Evolutionary conservation across 257 asterid species (phyloP), one percentile per base, ranked within the genome.

Genomic region (Thymus quinquecostatus): DNA sequence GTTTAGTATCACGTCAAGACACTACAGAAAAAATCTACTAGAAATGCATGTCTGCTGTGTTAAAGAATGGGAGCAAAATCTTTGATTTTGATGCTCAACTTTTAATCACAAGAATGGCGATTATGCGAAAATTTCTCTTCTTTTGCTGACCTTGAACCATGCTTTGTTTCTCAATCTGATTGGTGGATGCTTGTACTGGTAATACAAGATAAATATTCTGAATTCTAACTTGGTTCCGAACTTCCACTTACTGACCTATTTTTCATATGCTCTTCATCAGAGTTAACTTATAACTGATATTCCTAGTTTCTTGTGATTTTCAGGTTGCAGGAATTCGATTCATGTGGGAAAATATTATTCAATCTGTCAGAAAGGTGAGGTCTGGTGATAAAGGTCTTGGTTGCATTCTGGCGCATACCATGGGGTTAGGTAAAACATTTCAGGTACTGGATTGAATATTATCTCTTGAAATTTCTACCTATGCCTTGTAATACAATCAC

Each of bases 371-470:
- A 47, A 86, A 81, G 76, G 98, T 86, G 73, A 89, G 89, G 82
- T 84, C 96, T 61, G 97, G 97, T 66, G 97, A 94, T 81, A 91
- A 85, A 82, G 99, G 99, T 68, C 97, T 94, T 77, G 98, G 98
- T 74, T 94, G 99, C 89, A 91, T 94, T 75, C 88, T 94, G 69
- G 99, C 99, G n/a, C 99, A 94, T 84, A 94, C 96, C 32, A 94
- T 94, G 99, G 99, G 99, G 68, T 79, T 94, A 68, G 99, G 99
- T 68, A 94, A 94, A 87, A 94, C 98, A 38, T 86, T 94, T 76
- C 99, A 94, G 99, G 99, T 94, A 76, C 79, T 75, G 66, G 60
- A 45, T 68, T 36, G 11, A 27, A 43, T 13, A 33, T 73, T 13
- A 30, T 71, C 51, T 13, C 74, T 68, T 34, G 34, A 68, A 12